Evolutionary conservation across 2,329 filamentous ascomycete species (phyloP).

Genomic region (Venturia pyrina): DNA sequence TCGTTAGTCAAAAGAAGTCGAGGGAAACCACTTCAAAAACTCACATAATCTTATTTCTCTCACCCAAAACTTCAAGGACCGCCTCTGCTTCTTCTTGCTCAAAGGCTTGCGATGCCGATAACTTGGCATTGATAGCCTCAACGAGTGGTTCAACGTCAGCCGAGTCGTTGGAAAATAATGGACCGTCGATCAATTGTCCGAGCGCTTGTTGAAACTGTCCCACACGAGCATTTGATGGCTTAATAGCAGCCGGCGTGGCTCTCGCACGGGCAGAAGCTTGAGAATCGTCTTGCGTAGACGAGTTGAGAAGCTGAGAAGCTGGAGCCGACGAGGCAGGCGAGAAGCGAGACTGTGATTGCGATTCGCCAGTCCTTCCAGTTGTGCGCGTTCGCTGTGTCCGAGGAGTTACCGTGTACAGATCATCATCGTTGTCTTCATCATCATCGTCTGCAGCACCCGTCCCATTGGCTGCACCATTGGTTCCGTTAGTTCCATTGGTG

Average conservation of each 20-base stretch:
- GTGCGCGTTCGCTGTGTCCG: slow-evolving; percentile 32
- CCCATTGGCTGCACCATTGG: slow-evolving; percentile 18
- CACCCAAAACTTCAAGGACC: slow-evolving; percentile 70
- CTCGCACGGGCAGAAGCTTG: slow-evolving; percentile 8
- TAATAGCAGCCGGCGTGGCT: slow-evolving; percentile 7
- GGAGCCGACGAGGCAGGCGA: slow-evolving; percentile 75
- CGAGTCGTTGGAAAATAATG: slow-evolving; percentile 79
- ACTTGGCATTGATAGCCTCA: slow-evolving; percentile 63
- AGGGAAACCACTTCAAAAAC: slow-evolving; percentile 27
- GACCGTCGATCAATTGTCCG: slow-evolving; percentile 70
- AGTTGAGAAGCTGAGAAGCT: slow-evolving; percentile 56
- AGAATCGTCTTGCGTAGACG: slow-evolving; percentile 28
- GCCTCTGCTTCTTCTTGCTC: slow-evolving; percentile 60
- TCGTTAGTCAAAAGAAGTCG: neutral
- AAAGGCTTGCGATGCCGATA: slow-evolving; percentile 54
- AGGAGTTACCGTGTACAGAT: slow-evolving; percentile 43
- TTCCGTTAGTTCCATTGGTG: slow-evolving; percentile 14
- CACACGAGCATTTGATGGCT: slow-evolving; percentile 39
- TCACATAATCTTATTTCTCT: slow-evolving; percentile 86
- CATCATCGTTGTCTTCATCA: slow-evolving; percentile 43
- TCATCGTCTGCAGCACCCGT: slow-evolving; percentile 29
- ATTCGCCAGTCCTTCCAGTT: slow-evolving; percentile 23
- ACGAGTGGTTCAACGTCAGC: slow-evolving; percentile 68
- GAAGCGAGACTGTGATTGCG: slow-evolving; percentile 42
- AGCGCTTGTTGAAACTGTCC: slow-evolving; percentile 68